Conservation (phyloP, 345 rosid species). For the Arabis alpina region DNA sequence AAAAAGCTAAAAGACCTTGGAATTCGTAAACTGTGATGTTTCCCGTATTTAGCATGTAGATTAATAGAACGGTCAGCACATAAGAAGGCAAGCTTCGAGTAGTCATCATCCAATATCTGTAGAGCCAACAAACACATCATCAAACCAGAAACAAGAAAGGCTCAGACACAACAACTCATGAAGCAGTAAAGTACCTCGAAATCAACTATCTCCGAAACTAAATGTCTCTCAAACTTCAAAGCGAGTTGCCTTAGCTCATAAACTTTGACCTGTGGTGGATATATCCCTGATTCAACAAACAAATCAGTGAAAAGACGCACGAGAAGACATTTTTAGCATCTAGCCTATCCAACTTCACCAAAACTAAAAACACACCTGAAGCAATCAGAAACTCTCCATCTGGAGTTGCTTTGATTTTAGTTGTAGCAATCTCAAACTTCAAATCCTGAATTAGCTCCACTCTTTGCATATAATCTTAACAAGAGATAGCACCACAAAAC, state of each 20-base stretch:
- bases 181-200: conserved; percentile 58
- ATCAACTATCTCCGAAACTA: conserved; percentile 86
- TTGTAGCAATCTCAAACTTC: conserved; percentile 82
- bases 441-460: conserved; percentile 73
- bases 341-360: conserved; percentile 4
- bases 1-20: conserved; percentile 62
- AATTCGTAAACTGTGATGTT: conserved; percentile 76
- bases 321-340: too few species aligned
- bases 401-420: conserved; percentile 77
- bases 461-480: conserved; percentile 46
- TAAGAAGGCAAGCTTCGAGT: conserved; percentile 90
- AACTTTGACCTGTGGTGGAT: conserved; percentile 93
- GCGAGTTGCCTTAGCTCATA: conserved; percentile 75
- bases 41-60: conserved; percentile 93
- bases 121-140: conserved; percentile 20
- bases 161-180: background rate
- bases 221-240: conserved; percentile 90
- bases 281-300: conserved; percentile 57
- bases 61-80: conserved; percentile 87
- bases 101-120: conserved; percentile 81
- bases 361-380: conserved; percentile 60
- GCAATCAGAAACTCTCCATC: conserved; percentile 85
- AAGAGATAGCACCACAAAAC: background rate
- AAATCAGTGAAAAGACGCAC: conserved; percentile 16
- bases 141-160: conserved; percentile 43